These are phyloP conservation scores for Calycina herbarum DNA, from an alignment of 2,329 filamentous ascomycete species.

Conservation along the genomic window DNA sequence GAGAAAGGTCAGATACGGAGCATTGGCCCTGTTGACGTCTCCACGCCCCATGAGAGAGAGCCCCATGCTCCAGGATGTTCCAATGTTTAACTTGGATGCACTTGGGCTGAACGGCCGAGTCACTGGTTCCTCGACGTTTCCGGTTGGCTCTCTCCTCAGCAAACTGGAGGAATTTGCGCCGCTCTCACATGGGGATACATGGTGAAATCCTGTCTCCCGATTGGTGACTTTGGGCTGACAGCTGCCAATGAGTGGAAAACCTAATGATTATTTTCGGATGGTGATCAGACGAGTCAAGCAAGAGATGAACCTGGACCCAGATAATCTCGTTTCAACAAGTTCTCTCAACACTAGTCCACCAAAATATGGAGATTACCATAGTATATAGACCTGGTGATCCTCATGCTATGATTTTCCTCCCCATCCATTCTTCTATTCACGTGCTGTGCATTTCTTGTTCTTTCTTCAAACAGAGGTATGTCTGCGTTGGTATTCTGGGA, in stretches of 20 bases:
- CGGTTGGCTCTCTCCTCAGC: neutral
- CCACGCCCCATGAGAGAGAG: too few relatives aligned
- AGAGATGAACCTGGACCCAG: slow-evolving; percentile 20
- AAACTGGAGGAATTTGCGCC: neutral
- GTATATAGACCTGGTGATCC: slow-evolving; percentile 18
- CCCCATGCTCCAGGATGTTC: neutral
- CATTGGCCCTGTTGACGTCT: too few relatives aligned
- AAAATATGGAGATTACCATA: slow-evolving; percentile 20
- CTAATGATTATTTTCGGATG: slow-evolving; percentile 24
- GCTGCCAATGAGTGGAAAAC: slow-evolving; percentile 10
- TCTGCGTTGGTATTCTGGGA: neutral
- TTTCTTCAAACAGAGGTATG: slow-evolving; percentile 30
- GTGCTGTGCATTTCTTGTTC: slow-evolving; percentile 32
- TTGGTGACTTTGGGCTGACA: slow-evolving; percentile 1
- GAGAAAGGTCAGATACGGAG: too few relatives aligned
- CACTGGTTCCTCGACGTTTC: slow-evolving; percentile 1
- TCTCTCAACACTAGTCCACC: slow-evolving; percentile 17
- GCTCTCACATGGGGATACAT: neutral
- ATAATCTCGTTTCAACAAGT: slow-evolving; percentile 27
- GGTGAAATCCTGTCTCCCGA: neutral
- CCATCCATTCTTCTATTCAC: slow-evolving; percentile 25
- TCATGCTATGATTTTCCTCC: slow-evolving; percentile 17
- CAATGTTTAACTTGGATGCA: neutral
- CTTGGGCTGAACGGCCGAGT: neutral
- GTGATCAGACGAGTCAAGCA: slow-evolving; percentile 33